Evolutionary conservation across 2,329 filamentous ascomycete genomes (phyloP).

Genomic region (Nannizzia gypsea): DNA sequence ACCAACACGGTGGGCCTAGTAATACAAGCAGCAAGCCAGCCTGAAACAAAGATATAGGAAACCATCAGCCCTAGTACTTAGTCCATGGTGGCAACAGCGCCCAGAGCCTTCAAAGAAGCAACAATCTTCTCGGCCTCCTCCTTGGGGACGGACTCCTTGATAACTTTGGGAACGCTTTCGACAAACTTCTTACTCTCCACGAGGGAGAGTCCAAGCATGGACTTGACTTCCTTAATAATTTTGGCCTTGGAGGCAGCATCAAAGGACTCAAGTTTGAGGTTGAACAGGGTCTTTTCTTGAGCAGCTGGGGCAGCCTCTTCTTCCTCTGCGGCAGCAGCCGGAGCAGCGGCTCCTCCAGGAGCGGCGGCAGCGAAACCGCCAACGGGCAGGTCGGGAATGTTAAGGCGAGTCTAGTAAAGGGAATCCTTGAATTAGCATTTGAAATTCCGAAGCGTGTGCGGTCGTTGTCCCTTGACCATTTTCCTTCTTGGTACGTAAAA

Average conservation of each 20-base stretch:
- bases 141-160: slow-evolving; percentile 99
- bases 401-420: slow-evolving; percentile 63
- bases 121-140: slow-evolving; percentile 99
- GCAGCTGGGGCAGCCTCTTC: slow-evolving; percentile 79
- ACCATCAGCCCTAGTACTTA: slow-evolving; percentile 36
- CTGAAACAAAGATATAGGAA: neutral
- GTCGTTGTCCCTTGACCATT: neutral
- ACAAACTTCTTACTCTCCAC: slow-evolving; percentile 99
- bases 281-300: slow-evolving; percentile 94
- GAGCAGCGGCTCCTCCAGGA: slow-evolving; percentile 44
- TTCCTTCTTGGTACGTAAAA: neutral
- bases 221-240: slow-evolving; percentile 99
- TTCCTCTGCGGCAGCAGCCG: slow-evolving; percentile 53
- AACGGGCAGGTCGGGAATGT: slow-evolving; percentile 95
- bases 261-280: slow-evolving; percentile 82
- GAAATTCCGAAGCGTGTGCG: neutral
- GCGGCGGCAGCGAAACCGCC: slow-evolving; percentile 70
- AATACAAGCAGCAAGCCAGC: slow-evolving; percentile 5
- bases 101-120: slow-evolving; percentile 82
- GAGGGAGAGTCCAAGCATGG: slow-evolving; percentile 81
- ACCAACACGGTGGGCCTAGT: neutral
- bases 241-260: slow-evolving; percentile 88
- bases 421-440: neutral
- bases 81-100: slow-evolving; percentile 83
- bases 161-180: slow-evolving; percentile 90